Percentiles rank a stretch among this genome's conserved stretches.
These are phyloP conservation scores for Trichoderma atrobrunneum DNA, from an alignment of 2,329 filamentous ascomycete genomes.

Conservation along the genomic window DNA sequence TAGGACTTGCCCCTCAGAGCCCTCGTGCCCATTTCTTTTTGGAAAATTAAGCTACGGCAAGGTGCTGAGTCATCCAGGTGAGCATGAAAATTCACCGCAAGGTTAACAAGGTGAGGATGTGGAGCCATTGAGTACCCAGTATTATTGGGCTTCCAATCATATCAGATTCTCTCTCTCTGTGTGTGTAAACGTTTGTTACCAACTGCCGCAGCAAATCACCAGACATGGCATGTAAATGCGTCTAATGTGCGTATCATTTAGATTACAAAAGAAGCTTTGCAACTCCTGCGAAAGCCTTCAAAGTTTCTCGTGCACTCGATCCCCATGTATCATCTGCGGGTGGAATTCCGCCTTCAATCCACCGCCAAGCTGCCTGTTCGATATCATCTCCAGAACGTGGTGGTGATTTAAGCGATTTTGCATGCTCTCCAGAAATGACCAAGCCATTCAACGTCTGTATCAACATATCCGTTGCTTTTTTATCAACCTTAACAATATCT, in stretches of 20 bases:
- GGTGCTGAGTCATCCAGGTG: constrained; percentile 29
- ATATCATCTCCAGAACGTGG: constrained; percentile 26
- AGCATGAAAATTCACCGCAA: background rate
- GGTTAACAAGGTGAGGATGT: background rate
- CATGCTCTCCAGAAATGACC: background rate
- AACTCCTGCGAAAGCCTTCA: constrained; percentile 28
- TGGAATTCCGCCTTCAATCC: constrained; percentile 30
- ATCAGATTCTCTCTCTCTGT: background rate
- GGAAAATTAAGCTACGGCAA: background rate
- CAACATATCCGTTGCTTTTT: constrained; percentile 26
- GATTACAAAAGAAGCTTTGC: constrained; percentile 18
- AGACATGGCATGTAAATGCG: background rate
- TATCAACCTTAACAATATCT: constrained; percentile 28
- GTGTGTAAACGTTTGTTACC: background rate
- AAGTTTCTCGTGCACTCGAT: constrained; percentile 27
- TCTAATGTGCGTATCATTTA: background rate
- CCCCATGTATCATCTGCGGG: constrained; percentile 34
- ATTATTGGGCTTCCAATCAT: background rate
- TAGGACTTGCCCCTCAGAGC: constrained; percentile 34
- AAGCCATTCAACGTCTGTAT: constrained; percentile 23
- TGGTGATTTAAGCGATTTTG: background rate
- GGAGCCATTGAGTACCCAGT: background rate
- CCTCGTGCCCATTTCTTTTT: constrained; percentile 25
- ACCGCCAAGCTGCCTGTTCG: constrained; percentile 34
- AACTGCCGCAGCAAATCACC: background rate